Base-by-base conservation (phyloP, 768 basidiomycete species). In the Leccinellum rugosiceps region DNA sequence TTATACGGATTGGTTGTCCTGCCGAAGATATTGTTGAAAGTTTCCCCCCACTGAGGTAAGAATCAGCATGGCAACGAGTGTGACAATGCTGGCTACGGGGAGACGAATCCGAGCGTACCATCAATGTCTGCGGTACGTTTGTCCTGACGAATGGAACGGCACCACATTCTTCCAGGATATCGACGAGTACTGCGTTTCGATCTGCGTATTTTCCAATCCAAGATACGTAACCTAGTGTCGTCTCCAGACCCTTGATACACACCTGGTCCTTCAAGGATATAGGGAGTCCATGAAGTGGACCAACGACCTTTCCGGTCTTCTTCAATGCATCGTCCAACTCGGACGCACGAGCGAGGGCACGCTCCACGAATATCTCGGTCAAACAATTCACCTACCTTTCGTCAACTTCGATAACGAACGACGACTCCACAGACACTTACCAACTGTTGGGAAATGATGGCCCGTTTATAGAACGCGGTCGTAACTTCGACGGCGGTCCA, bases 321-420 rank as follows among this genome's bases (percentile, higher is more conserved):
- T 76, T 77, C 44, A 89, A 70, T 58, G 83, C 72, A 5, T 80
- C 81, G 63, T 94, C 92, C 4, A 93, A 76, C 65, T 84, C 78
- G 15, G 77, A 71, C 2, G 92, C 92, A 10, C 84, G 77, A 14
- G 71, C 73, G 4, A 90, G 74, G 1, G 88, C 92, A 5, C 80
- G 77, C 23, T 92, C 86, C 52, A 91, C 79, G 63, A 89, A 91
- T n/a, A 91, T 84, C 69, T 92, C 90, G 0, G 90, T 92, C 35
- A 93, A 67, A 67, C 92, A 92, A 62, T 92, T 92, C 6, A 83
- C 84, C 88, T 90, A 63, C 23, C 23, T 26, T 30, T 28, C 13
- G 11, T 60, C 28, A 54, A 31, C 17, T 6, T 44, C 9, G 4
- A 34, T 32, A 32, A 57, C 14, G 1, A 25, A 51, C 9, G 3